Base-by-base conservation (phyloP, 305 asterid genomes). In the Fraxinus baroniana region DNA sequence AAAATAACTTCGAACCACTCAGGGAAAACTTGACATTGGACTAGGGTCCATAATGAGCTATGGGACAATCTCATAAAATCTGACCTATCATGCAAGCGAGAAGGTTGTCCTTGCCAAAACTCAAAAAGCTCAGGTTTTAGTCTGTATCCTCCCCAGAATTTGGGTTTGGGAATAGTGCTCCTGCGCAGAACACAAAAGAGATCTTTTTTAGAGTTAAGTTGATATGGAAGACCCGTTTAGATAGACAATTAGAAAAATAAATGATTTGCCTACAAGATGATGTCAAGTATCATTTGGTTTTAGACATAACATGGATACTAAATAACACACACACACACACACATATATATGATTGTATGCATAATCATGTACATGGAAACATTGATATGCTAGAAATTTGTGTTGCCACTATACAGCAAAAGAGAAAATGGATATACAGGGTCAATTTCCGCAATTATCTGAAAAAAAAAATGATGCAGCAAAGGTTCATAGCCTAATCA, bases 51-150 rank as follows among this genome's bases (percentile, higher is more conserved):
- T 80, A 72, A 83, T 2, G 39, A 75, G 72, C 62, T 18, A 76
- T 1, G 28, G 3, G 79, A 81, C 36, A 10, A 73, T 76, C 60
- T 22, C n/a, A 49, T 2, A 81, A 83, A 68, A 81, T 46, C 79
- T 84, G 87, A 95, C 98, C 97, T 92, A 84, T 93, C 98, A 77
- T 91, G 95, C 87, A 94, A 91, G 80, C 97, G 99, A 85, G 98
- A 95, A 80, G 90, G 91, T 57, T 94, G 97, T 80, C 99, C 98
- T 88, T 94, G 99, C 99, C 99, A 95, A 84, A 95, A 95, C 92
- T 95, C 99, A 64, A 93, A 95, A 84, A 87, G 84, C 81, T 93
- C 90, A 6, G 97, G 98, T 85, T 81, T 91, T 77, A 94, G 98
- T 89, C 97, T 88, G 86, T 93, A 95, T 81, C 99, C 97, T 78